Evolutionary conservation across 2,329 filamentous ascomycete species (phyloP).

Genomic region (Balansia obtecta): DNA sequence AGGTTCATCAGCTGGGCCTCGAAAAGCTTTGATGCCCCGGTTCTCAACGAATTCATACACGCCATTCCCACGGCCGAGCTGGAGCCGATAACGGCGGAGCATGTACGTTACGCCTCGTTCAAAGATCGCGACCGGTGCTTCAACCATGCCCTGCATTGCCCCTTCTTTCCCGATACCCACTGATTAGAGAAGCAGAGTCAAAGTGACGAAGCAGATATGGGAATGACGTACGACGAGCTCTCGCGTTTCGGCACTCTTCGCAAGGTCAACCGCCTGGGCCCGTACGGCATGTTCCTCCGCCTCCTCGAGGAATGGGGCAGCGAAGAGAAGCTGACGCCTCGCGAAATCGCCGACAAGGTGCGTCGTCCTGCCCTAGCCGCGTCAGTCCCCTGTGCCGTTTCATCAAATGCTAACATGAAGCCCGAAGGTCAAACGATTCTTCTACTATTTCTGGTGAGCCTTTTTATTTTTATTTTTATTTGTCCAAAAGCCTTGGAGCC

Average conservation of each 20-base stretch:
- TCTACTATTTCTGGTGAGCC: not conserved
- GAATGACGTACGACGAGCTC: constrained; percentile 29
- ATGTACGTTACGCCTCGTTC: constrained; percentile 6
- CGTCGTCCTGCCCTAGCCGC: not conserved
- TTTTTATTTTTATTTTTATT: no score
- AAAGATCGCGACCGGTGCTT: not conserved
- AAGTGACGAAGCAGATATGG: constrained; percentile 30
- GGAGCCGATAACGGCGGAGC: constrained; percentile 25
- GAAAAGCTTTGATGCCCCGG: constrained; percentile 43
- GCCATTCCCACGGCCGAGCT: constrained; percentile 43
- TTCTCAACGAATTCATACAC: constrained; percentile 49
- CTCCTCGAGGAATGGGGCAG: constrained; percentile 26
- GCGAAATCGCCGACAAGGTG: constrained; percentile 17
- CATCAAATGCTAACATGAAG: not conserved
- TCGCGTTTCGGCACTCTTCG: constrained; percentile 26
- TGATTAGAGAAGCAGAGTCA: constrained; percentile 12
- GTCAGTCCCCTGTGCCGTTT: no score
- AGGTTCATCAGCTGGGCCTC: constrained; percentile 48
- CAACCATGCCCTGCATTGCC: no score
- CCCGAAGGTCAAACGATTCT: constrained; percentile 1
- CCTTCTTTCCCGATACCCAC: not conserved
- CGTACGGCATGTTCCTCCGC: constrained; percentile 26
- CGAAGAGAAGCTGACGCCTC: constrained; percentile 8
- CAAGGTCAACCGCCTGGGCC: constrained; percentile 29
- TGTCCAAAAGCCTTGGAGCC: not conserved